phyloP scores from a whole-genome alignment of 2,329 filamentous ascomycete species.

The Phymatotrichopsis omnivora region DNA sequence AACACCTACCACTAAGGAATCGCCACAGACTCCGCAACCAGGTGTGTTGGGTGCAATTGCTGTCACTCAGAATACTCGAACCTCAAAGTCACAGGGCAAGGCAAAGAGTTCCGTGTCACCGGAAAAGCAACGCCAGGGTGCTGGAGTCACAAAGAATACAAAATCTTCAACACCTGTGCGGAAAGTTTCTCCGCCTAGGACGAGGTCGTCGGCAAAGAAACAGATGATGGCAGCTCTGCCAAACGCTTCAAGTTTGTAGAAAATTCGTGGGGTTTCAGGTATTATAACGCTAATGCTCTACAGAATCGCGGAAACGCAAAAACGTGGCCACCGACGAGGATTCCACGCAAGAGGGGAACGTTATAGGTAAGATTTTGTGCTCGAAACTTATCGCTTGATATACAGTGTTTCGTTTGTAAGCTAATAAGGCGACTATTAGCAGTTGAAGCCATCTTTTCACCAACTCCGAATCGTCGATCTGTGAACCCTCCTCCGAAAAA shows the following conservation, averaged over 20 bases:
- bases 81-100: not conserved
- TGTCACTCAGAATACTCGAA: slow-evolving; percentile 6
- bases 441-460: slow-evolving; percentile 10
- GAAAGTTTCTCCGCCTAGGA: slow-evolving; percentile 16
- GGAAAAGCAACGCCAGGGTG: not conserved
- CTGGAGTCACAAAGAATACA: no score
- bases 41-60: slow-evolving; percentile 14
- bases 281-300: not conserved
- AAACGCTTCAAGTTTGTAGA: not conserved
- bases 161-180: no score
- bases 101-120: slow-evolving; percentile 3
- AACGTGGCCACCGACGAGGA: slow-evolving; percentile 11
- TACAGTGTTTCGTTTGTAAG: no score
- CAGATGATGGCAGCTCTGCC: not conserved
- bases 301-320: slow-evolving; percentile 21
- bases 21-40: no score
- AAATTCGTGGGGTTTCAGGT: no score
- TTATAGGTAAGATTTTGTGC: not conserved
- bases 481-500: slow-evolving; percentile 5
- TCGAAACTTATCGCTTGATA: no score
- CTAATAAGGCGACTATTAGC: not conserved
- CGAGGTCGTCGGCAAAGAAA: slow-evolving; percentile 18
- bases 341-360: not conserved
- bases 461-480: slow-evolving; percentile 17
- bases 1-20: no score